Percentiles rank a stretch among this genome's conserved stretches.
Evolutionary conservation across 1,139 yeast species (phyloP).

Genomic region (Eremothecium sinecaudum): DNA sequence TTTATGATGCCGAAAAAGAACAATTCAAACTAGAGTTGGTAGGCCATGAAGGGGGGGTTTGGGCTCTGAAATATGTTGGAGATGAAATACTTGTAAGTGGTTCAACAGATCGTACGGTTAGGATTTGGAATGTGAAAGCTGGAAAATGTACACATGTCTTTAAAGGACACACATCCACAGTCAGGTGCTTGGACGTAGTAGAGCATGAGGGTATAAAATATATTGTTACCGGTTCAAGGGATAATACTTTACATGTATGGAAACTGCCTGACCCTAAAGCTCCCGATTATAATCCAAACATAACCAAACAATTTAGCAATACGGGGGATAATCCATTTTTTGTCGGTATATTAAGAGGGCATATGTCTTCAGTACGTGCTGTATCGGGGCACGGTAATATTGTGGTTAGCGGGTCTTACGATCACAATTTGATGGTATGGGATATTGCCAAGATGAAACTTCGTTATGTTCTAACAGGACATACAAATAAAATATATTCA

Average conservation of each 20-base stretch:
- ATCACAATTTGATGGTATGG: constrained; percentile 88
- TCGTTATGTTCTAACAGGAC: constrained; percentile 68
- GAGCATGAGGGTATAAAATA: constrained; percentile 53
- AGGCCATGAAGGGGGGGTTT: constrained; percentile 97
- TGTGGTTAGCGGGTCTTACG: constrained; percentile 85
- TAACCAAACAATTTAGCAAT: constrained; percentile 32
- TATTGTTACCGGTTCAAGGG: constrained; percentile 84
- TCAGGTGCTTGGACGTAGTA: constrained; percentile 78
- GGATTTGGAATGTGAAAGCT: constrained; percentile 70
- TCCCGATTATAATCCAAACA: constrained; percentile 27
- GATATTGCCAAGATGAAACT: constrained; percentile 68
- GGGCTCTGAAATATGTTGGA: constrained; percentile 79
- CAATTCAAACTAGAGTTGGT: constrained; percentile 52
- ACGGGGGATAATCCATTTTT: constrained; percentile 61
- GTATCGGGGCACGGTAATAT: constrained; percentile 80
- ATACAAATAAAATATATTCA: constrained; percentile 77
- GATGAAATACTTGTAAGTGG: constrained; percentile 67
- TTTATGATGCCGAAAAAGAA: constrained; percentile 74
- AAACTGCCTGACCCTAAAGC: constrained; percentile 55
- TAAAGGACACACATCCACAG: constrained; percentile 87
- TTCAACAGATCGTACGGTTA: constrained; percentile 81
- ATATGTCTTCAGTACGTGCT: constrained; percentile 78
- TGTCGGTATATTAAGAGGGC: constrained; percentile 72
- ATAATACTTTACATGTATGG: constrained; percentile 85
- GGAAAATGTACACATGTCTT: constrained; percentile 59